Evolutionary conservation across 2,329 filamentous ascomycete species (phyloP).

Genomic region (Myotisia sp.): DNA sequence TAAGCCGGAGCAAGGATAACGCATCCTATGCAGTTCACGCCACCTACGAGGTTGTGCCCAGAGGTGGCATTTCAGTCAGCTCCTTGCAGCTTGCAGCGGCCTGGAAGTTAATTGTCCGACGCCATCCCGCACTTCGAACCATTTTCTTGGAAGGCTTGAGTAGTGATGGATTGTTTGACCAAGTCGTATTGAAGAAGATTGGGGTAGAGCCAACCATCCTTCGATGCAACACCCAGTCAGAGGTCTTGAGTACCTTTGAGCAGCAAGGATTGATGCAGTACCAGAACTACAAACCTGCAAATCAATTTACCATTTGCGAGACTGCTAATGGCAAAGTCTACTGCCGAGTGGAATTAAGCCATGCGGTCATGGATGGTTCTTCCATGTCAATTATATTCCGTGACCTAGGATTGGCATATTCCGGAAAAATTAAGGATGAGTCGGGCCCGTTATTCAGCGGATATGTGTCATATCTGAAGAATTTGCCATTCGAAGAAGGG

Average conservation of each 20-base stretch:
- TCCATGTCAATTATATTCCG: slow-evolving; percentile 37
- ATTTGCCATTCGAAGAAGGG: slow-evolving; percentile 16
- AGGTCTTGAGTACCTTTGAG: slow-evolving; percentile 20
- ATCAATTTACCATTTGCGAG: slow-evolving; percentile 34
- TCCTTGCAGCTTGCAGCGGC: slow-evolving; percentile 17
- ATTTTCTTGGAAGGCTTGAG: slow-evolving; percentile 24
- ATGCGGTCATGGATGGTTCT: slow-evolving; percentile 39
- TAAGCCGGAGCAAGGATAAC: slow-evolving; percentile 21
- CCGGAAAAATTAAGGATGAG: slow-evolving; percentile 26
- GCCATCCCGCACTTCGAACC: slow-evolving; percentile 25
- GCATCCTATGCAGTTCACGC: slow-evolving; percentile 26
- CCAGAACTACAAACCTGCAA: slow-evolving; percentile 24
- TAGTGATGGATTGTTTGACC: slow-evolving; percentile 21
- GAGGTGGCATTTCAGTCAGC: slow-evolving; percentile 15
- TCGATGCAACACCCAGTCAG: slow-evolving; percentile 19
- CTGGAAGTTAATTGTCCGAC: slow-evolving; percentile 21
- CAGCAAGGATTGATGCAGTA: slow-evolving; percentile 18
- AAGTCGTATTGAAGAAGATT: slow-evolving; percentile 22
- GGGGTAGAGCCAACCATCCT: slow-evolving; percentile 18
- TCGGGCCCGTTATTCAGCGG: slow-evolving; percentile 23
- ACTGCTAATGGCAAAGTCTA: slow-evolving; percentile 26
- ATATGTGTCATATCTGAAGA: slow-evolving; percentile 21
- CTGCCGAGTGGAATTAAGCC: slow-evolving; percentile 38
- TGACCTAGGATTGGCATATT: slow-evolving; percentile 35
- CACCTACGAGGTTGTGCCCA: slow-evolving; percentile 22